Evolutionary conservation across 1,284 basidiomycete genomes (phyloP).

Genomic region (Sphaerobolus stellatus): DNA sequence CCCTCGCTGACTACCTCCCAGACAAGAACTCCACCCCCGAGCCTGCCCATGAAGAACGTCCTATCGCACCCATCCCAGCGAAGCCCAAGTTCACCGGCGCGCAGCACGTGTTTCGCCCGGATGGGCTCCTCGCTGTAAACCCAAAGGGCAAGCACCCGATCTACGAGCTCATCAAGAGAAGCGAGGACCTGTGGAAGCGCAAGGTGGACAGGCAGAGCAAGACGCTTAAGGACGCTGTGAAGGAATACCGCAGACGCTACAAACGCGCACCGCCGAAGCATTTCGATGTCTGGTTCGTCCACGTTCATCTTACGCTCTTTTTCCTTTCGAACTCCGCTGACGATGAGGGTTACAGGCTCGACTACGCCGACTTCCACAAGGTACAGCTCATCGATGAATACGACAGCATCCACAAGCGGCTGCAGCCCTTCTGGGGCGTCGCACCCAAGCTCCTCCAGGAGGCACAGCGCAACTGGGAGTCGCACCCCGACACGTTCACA

Average conservation of each 20-base stretch:
- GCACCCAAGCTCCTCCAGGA: slow-evolving; percentile 43
- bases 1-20: neutral
- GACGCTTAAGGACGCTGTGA: slow-evolving; percentile 51
- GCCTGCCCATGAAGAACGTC: neutral
- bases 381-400: slow-evolving; percentile 62
- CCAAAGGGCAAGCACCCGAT: slow-evolving; percentile 46
- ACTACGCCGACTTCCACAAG: slow-evolving; percentile 50
- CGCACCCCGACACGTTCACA: slow-evolving; percentile 36
- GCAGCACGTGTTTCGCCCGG: slow-evolving; percentile 23
- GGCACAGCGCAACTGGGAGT: slow-evolving; percentile 35
- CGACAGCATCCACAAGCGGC: slow-evolving; percentile 51
- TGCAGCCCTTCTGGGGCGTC: slow-evolving; percentile 57
- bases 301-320: no score
- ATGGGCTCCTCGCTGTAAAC: slow-evolving; percentile 33
- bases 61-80: neutral
- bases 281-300: slow-evolving; percentile 54
- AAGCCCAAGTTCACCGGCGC: neutral
- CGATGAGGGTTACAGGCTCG: slow-evolving; percentile 44
- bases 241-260: slow-evolving; percentile 55
- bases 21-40: neutral
- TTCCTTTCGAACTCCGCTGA: neutral
- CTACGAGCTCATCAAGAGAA: slow-evolving; percentile 48
- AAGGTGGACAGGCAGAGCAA: slow-evolving; percentile 53
- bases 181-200: slow-evolving; percentile 47
- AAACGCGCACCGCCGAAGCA: slow-evolving; percentile 48